Conservation (phyloP, 2,329 filamentous ascomycete genomes). For the Colletotrichum musae region DNA sequence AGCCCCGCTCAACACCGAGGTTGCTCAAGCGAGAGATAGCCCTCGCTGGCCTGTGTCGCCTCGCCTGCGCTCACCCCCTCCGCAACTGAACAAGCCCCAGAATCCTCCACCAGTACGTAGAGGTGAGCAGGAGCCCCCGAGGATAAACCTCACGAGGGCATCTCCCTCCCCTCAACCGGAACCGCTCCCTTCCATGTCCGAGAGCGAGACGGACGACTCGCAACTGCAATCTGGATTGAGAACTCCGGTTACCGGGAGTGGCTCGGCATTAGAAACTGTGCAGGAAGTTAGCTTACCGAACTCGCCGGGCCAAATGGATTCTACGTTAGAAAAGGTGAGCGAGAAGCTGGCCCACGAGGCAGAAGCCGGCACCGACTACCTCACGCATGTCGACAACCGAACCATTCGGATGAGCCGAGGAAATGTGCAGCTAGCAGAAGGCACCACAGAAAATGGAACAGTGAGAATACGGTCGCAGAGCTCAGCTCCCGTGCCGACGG, state of each 20-base stretch:
- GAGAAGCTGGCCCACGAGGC: constrained; percentile 63
- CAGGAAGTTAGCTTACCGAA: constrained; percentile 88
- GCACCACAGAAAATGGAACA: constrained; percentile 77
- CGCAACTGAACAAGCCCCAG: constrained; percentile 64
- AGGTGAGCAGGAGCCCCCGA: constrained; percentile 65
- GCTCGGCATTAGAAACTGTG: constrained; percentile 86
- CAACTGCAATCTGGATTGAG: constrained; percentile 67
- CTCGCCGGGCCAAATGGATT: constrained; percentile 70
- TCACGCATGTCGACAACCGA: constrained; percentile 55
- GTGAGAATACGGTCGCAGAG: constrained; percentile 59
- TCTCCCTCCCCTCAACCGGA: constrained; percentile 62
- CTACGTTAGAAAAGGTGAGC: constrained; percentile 65
- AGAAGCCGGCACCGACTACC: constrained; percentile 58
- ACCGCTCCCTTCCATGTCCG: constrained; percentile 55
- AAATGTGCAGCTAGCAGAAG: constrained; percentile 66
- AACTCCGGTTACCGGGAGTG: constrained; percentile 70
- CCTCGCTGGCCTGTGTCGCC: constrained; percentile 85
- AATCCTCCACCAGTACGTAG: constrained; percentile 58
- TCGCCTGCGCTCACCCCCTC: constrained; percentile 82
- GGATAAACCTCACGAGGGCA: constrained; percentile 68
- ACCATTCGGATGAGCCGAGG: constrained; percentile 61
- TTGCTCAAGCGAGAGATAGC: constrained; percentile 61
- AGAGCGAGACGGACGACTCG: constrained; percentile 68
- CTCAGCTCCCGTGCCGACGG: constrained; percentile 66
- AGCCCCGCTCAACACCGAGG: constrained; percentile 62